phyloP scores from a whole-genome alignment of 2,329 filamentous ascomycete genomes.

The Emmonsia crescens region DNA sequence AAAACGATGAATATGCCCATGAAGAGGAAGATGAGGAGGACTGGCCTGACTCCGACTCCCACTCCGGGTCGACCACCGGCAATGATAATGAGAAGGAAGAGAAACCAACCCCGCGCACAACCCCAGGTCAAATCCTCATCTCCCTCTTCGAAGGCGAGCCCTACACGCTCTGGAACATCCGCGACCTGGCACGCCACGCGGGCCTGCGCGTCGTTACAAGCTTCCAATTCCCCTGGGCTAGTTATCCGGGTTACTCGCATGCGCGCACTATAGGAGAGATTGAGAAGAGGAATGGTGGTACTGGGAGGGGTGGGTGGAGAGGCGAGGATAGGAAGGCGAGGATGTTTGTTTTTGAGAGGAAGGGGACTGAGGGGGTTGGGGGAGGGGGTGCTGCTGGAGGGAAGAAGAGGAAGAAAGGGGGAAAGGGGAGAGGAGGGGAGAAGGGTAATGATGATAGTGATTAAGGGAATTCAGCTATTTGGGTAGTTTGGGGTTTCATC shows the following conservation, averaged over 20 bases:
- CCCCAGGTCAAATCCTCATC: slow-evolving; percentile 55
- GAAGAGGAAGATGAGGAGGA: slow-evolving; percentile 11
- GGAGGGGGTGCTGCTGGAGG: slow-evolving; percentile 8
- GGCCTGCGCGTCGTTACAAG: slow-evolving; percentile 37
- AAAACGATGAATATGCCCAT: slow-evolving; percentile 11
- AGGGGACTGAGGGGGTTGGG: slow-evolving; percentile 17
- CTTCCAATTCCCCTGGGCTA: slow-evolving; percentile 38
- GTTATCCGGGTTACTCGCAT: slow-evolving; percentile 39
- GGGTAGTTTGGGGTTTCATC: not conserved
- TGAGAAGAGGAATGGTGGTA: slow-evolving; percentile 27
- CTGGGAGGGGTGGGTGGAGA: slow-evolving; percentile 33
- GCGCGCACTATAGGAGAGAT: slow-evolving; percentile 37
- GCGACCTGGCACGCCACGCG: slow-evolving; percentile 68
- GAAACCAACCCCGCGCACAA: slow-evolving; percentile 15
- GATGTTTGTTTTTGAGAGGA: slow-evolving; percentile 37
- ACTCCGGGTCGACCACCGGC: slow-evolving; percentile 1
- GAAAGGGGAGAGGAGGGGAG: slow-evolving; percentile 26
- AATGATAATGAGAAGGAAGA: slow-evolving; percentile 12
- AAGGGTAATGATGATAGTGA: slow-evolving; percentile 25
- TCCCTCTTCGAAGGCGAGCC: slow-evolving; percentile 89
- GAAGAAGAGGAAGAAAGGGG: slow-evolving; percentile 25
- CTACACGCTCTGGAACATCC: slow-evolving; percentile 91
- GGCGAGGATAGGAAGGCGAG: slow-evolving; percentile 38
- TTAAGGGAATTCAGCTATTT: slow-evolving; percentile 8
- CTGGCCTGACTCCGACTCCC: not conserved